A percentile compares a stretch with the other conserved stretches of the same genome.
These are phyloP conservation scores for Didymella lethalis DNA, from an alignment of 2,329 filamentous ascomycete genomes.

Conservation along the genomic window DNA sequence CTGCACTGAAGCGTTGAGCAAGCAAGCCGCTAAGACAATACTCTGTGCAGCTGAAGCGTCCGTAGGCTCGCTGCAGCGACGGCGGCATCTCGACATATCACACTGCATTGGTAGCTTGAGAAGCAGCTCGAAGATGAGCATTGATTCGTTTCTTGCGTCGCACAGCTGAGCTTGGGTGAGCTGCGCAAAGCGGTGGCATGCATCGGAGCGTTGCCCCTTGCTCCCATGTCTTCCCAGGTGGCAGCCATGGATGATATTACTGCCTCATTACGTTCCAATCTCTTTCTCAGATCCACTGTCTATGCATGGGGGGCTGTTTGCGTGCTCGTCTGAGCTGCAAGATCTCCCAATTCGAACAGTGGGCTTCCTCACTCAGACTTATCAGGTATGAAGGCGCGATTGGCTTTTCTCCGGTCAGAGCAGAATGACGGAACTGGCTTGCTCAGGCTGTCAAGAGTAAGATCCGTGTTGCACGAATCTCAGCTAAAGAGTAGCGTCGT, in stretches of 20 bases:
- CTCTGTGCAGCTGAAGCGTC: conserved; percentile 32
- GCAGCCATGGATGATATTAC: conserved; percentile 32
- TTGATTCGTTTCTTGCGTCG: conserved; percentile 39
- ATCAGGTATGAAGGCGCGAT: neutral
- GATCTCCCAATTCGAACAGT: conserved; percentile 8
- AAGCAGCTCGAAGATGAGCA: conserved; percentile 25
- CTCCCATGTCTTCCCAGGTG: conserved; percentile 32
- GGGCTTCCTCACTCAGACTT: neutral
- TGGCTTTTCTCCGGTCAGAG: neutral
- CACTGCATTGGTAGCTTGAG: conserved; percentile 41
- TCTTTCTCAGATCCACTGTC: conserved; percentile 21
- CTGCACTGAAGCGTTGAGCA: conserved; percentile 27
- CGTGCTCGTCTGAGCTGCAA: conserved; percentile 11
- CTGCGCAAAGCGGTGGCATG: conserved; percentile 46
- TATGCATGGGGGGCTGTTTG: conserved; percentile 22
- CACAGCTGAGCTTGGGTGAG: conserved; percentile 33
- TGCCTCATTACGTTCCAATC: conserved; percentile 27
- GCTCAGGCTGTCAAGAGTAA: conserved; percentile 7
- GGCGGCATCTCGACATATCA: conserved; percentile 43
- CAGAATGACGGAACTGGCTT: conserved; percentile 10
- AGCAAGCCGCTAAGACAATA: conserved; percentile 29
- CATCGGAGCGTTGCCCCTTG: conserved; percentile 42
- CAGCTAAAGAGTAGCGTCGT: conserved; percentile 25
- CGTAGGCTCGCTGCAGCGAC: conserved; percentile 43
- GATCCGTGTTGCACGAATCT: conserved; percentile 21